Evolutionary conservation across 768 basidiomycete species (phyloP).

Genomic region (Pilatotrama ljubarskyi): DNA sequence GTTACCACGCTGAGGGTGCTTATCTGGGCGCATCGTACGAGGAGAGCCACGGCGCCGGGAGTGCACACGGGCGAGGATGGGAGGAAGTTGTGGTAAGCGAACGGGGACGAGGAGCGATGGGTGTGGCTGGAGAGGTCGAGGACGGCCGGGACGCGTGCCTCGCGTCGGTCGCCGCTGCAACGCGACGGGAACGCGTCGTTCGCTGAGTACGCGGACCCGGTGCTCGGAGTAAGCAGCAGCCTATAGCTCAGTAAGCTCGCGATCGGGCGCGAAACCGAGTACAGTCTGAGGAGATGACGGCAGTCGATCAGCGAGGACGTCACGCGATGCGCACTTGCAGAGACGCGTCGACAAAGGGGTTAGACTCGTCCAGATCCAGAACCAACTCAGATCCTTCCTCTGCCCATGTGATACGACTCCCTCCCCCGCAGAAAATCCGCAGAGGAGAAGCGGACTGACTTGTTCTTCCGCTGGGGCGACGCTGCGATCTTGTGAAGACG

Average conservation of each 20-base stretch:
- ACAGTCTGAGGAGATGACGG: neutral
- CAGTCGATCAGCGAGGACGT: slow-evolving; percentile 5
- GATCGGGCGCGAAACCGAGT: neutral
- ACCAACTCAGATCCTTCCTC: neutral
- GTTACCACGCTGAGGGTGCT: slow-evolving; percentile 11
- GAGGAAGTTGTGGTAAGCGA: neutral
- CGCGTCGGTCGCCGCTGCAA: neutral
- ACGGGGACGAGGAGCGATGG: neutral
- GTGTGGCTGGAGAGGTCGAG: slow-evolving; percentile 1
- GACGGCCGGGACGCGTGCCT: neutral
- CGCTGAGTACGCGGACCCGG: too few relatives aligned
- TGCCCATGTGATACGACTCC: slow-evolving; percentile 1
- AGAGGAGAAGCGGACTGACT: neutral
- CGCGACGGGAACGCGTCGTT: neutral
- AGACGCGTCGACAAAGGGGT: neutral
- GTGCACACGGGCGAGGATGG: neutral
- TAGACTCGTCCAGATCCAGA: slow-evolving; percentile 1
- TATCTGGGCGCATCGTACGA: slow-evolving; percentile 14
- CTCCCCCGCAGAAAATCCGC: neutral
- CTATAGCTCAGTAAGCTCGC: neutral
- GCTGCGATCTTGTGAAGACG: too few relatives aligned
- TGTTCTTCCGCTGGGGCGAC: neutral
- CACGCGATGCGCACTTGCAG: slow-evolving; percentile 4
- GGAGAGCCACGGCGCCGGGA: neutral
- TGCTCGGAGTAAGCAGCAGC: too few relatives aligned